Conservation (phyloP, 2,329 filamentous ascomycete species). For the Lasiodiplodia hormozganensis region DNA sequence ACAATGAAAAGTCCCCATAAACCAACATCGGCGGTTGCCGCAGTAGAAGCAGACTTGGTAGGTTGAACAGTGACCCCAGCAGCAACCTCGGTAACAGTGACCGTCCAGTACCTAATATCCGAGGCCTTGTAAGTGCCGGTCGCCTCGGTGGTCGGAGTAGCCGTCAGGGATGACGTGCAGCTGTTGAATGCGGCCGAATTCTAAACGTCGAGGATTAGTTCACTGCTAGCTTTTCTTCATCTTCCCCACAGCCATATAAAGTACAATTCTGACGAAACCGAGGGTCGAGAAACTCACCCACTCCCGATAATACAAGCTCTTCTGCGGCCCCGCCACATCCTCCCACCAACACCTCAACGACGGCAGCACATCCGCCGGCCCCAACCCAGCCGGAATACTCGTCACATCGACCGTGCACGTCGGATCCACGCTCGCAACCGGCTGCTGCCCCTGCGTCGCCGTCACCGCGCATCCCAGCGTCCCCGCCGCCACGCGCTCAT, state of each 20-base stretch:
- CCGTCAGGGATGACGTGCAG: background rate
- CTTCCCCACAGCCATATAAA: background rate
- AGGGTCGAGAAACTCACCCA: background rate
- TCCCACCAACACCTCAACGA: background rate
- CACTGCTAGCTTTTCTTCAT: no score
- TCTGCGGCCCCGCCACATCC: background rate
- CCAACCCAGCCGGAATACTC: background rate
- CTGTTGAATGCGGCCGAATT: background rate
- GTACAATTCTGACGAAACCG: background rate
- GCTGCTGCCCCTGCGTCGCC: background rate
- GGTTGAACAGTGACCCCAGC: background rate
- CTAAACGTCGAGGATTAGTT: background rate
- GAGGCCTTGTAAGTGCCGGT: background rate
- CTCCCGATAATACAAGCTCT: background rate
- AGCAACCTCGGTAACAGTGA: constrained; percentile 1
- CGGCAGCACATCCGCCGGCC: background rate
- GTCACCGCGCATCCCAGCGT: background rate
- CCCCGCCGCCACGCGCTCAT: background rate
- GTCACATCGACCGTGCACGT: background rate
- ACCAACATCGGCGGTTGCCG: background rate
- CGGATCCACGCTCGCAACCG: background rate
- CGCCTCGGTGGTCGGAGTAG: background rate
- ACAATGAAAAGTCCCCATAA: background rate
- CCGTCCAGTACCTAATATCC: constrained; percentile 4
- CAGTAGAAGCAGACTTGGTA: background rate